Conservation (phyloP, 2,329 filamentous ascomycete species). For the Emericellopsis cladophorae region DNA sequence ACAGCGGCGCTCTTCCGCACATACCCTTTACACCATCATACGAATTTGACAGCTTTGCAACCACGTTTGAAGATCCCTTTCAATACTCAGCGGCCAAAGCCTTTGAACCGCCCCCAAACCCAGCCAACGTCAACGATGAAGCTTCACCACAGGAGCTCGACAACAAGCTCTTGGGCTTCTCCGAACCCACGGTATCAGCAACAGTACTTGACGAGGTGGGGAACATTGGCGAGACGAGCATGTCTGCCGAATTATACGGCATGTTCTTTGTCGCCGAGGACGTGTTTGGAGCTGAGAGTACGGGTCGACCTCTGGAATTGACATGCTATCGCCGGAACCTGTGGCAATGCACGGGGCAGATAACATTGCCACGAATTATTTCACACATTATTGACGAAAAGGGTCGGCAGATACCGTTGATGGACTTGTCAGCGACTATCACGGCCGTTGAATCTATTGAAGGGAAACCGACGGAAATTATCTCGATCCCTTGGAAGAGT, state of each 20-base stretch:
- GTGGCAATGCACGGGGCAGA: slow-evolving; percentile 84
- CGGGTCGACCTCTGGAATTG: slow-evolving; percentile 58
- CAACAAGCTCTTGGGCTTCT: slow-evolving; percentile 66
- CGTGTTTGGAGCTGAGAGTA: slow-evolving; percentile 51
- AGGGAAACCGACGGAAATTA: slow-evolving; percentile 83
- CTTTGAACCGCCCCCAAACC: slow-evolving; percentile 29
- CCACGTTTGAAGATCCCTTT: slow-evolving; percentile 55
- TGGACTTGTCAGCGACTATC: slow-evolving; percentile 69
- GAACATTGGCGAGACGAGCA: slow-evolving; percentile 48
- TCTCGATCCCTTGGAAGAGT: slow-evolving; percentile 93
- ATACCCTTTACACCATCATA: slow-evolving; percentile 46
- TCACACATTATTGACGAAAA: slow-evolving; percentile 62
- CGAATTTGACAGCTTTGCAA: slow-evolving; percentile 47
- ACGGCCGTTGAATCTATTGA: slow-evolving; percentile 86
- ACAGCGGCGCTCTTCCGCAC: slow-evolving; percentile 18
- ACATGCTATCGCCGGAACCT: slow-evolving; percentile 93
- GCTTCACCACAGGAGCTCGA: slow-evolving; percentile 45
- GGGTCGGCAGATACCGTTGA: slow-evolving; percentile 63
- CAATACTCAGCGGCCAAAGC: slow-evolving; percentile 37
- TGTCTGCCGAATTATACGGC: slow-evolving; percentile 68
- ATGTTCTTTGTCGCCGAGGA: slow-evolving; percentile 85
- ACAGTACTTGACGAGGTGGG: slow-evolving; percentile 54
- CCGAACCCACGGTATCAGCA: slow-evolving; percentile 45
- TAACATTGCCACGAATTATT: slow-evolving; percentile 63
- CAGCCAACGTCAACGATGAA: slow-evolving; percentile 27